Conservation (phyloP, 768 basidiomycete genomes). For the Dioszegia hungarica region DNA sequence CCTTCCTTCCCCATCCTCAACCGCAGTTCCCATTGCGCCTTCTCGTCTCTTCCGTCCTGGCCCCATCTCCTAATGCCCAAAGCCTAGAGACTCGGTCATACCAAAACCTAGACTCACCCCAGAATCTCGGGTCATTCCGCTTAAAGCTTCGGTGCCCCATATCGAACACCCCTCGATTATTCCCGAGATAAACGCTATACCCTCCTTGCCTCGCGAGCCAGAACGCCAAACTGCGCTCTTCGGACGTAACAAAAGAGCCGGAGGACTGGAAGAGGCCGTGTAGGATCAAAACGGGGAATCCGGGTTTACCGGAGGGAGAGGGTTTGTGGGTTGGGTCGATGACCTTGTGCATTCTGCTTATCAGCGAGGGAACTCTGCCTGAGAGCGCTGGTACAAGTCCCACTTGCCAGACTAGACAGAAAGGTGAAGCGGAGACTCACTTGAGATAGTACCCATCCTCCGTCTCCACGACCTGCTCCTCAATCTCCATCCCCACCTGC, state of each 20-base stretch:
- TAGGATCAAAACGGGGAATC: constrained; percentile 53
- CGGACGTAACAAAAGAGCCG: constrained; percentile 55
- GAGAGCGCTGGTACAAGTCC: too few species aligned
- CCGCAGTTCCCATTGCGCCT: too few species aligned
- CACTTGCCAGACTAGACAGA: too few species aligned
- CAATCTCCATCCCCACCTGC: constrained; percentile 53
- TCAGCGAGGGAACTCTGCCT: constrained; percentile 6
- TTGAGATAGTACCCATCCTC: constrained; percentile 54
- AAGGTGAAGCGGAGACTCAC: constrained; percentile 41
- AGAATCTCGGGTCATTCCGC: constrained; percentile 53
- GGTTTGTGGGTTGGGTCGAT: constrained; percentile 46
- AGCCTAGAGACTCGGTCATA: too few species aligned
- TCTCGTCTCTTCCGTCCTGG: too few species aligned
- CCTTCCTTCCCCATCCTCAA: too few species aligned
- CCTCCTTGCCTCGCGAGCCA: constrained; percentile 55
- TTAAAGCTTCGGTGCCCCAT: constrained; percentile 53
- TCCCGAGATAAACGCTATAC: constrained; percentile 53
- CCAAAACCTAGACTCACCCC: constrained; percentile 53
- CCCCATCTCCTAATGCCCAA: too few species aligned
- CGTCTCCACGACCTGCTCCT: constrained; percentile 53
- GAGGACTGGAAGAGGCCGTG: constrained; percentile 56
- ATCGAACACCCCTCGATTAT: constrained; percentile 54
- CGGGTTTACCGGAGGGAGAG: background rate
- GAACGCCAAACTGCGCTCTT: constrained; percentile 55
- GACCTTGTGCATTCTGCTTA: constrained; percentile 46